Conservation (phyloP, 306 rosid genomes). For the Prunus armeniaca region DNA sequence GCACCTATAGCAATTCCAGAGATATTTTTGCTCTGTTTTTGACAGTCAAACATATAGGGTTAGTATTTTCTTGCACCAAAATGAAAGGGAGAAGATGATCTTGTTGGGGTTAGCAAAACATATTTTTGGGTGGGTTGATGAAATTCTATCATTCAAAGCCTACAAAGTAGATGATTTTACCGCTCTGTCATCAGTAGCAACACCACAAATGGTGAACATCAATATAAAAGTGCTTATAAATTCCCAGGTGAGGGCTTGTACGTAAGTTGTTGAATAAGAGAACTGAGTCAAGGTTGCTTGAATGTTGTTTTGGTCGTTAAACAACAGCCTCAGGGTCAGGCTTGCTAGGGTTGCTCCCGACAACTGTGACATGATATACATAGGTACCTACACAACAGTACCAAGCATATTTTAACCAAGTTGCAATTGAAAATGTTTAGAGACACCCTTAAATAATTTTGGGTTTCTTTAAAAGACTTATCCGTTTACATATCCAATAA, state of each 20-base stretch:
- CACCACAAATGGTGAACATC: conserved; percentile 46
- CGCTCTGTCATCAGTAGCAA: conserved; percentile 48
- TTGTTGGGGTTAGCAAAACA: too few species aligned
- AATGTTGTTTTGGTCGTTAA: conserved; percentile 24
- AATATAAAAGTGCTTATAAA: conserved; percentile 33
- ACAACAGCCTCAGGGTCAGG: conserved; percentile 22
- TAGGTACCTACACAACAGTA: conserved; percentile 29
- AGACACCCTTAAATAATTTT: not conserved
- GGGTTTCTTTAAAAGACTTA: too few species aligned
- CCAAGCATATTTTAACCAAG: not conserved
- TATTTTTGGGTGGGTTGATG: too few species aligned
- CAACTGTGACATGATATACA: conserved; percentile 30
- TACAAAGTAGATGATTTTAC: conserved; percentile 14
- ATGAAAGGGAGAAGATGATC: not conserved
- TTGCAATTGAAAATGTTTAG: not conserved
- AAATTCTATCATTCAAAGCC: too few species aligned
- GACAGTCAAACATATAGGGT: conserved; percentile 13
- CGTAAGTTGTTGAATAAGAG: conserved; percentile 21
- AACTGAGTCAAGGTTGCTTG: conserved; percentile 20
- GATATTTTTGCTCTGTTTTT: conserved; percentile 34
- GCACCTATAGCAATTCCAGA: conserved; percentile 51
- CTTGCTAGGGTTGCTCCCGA: conserved; percentile 28
- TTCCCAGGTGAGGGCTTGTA: conserved; percentile 29
- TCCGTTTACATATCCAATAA: not conserved
- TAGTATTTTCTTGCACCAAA: conserved; percentile 12